Conservation (phyloP, 202 grass and related monocot genomes). For the Zizania palustris region DNA sequence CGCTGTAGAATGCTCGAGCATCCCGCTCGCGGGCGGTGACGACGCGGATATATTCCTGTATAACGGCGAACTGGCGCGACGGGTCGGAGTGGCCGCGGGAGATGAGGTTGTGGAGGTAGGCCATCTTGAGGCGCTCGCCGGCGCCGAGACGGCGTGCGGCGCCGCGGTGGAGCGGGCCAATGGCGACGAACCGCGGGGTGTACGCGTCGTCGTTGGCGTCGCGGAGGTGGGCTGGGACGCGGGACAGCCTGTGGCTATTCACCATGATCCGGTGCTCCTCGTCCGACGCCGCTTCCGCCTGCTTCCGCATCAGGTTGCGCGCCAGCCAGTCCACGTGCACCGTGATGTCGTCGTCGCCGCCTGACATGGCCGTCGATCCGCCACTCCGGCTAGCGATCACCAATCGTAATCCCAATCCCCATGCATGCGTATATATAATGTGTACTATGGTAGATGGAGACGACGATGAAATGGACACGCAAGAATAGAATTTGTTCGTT, state of each 20-base stretch:
- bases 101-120: slow-evolving; percentile 56
- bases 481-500: too few relatives aligned
- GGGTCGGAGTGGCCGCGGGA: slow-evolving; percentile 43
- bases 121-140: slow-evolving; percentile 40
- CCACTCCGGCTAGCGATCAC: too few relatives aligned
- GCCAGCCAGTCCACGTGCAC: slow-evolving; percentile 44
- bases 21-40: slow-evolving; percentile 38
- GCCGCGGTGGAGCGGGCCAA: slow-evolving; percentile 54
- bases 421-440: too few relatives aligned
- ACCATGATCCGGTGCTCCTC: slow-evolving; percentile 33
- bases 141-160: background rate
- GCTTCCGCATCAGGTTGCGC: slow-evolving; percentile 27
- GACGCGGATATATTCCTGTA: slow-evolving; percentile 40
- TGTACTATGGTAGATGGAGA: too few relatives aligned
- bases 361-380: too few relatives aligned
- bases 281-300: slow-evolving; percentile 35
- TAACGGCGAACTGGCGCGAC: slow-evolving; percentile 12
- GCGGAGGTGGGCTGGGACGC: slow-evolving; percentile 42
- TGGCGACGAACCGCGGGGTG: slow-evolving; percentile 53
- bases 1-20: slow-evolving; percentile 49
- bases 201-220: slow-evolving; percentile 22
- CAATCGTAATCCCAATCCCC: too few relatives aligned
- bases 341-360: slow-evolving; percentile 30
- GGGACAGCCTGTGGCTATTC: slow-evolving; percentile 28
- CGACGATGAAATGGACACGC: slow-evolving; percentile 37